Base-by-base conservation (phyloP, 1,139 yeast genomes). In the Protomyces inundatus region DNA sequence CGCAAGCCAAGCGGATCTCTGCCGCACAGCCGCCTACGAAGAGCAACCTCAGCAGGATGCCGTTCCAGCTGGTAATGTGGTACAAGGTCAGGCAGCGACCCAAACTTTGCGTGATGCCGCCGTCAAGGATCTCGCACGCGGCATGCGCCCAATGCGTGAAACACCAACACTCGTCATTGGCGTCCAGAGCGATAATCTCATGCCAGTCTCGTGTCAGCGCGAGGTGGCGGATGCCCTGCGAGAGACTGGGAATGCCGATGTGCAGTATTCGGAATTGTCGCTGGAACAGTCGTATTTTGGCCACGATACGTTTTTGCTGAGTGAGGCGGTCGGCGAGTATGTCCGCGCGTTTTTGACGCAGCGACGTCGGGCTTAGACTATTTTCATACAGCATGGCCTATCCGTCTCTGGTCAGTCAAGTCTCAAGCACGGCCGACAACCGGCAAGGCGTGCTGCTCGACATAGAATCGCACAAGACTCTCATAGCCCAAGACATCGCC, bases 161-260 rank as follows among this genome's bases (percentile, higher is more conserved):
- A 84, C 85, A 68, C 84, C 87, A 54, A 81, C 88, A 4, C 77
- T 91, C 65, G 90, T 91, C 1, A 81, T 90, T 55, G 98, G 98
- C 4, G 97, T 90, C 6, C 95, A 89, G 72, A 87, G 95, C 1
- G 98, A 90, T 73, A 88, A 88, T 57, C 79, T 90, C 64, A 90
- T 90, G 78, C 98, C 98, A 0, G 90, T 87, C 50, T 89, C 96
- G 96, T 97, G 91, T 75, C 98, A 90, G 74, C 77, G 86, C 64
- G 97, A 91, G 73, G 85, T 90, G 64, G 86, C 84, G 39, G 82
- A 83, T 16, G 83, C 85, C 42, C 78, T 90, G 59, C 76, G 75
- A 64, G 77, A 79, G 46, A 81, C 79, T 5, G 75, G 77, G 35
- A 71, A 72, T 53, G 69, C 71, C 51, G 73, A 73, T 51, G 79